Base-by-base conservation (phyloP, 2,329 filamentous ascomycete genomes). In the Samsoniella hepiali region DNA sequence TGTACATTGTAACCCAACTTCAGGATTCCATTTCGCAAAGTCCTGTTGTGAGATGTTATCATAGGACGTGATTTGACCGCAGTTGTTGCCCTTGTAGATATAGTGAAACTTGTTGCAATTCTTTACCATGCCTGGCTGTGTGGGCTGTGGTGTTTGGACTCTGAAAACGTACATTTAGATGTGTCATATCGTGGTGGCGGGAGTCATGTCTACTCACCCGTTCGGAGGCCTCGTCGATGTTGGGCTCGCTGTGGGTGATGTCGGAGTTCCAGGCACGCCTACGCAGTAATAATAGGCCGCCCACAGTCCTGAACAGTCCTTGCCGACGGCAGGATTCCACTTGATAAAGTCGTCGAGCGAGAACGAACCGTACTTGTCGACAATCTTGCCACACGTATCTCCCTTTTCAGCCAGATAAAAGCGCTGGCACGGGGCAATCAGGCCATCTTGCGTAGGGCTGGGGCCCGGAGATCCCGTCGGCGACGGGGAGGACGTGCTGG, bases 261-360 rank as follows among this genome's bases (percentile, higher is more conserved):
- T 42, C 3, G 40, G 40, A 42, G 40, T 42, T 1, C 40, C 40
- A 42, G 40, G 40, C 3, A 42, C 40, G 5, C 45, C 44, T 31
- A 60, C 58, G 47, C 58, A 60, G 58, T 51, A 50, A 34, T 60
- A 60, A 32, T 51, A 47, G 13, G 34, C 34, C 3, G 34, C 45
- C 31, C 17, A n/a, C 3, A 60, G 31, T 10, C 38, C 38, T 5
- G 45, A 3, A 45, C 58, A 60, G 31, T 50, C 32, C 3, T 34
- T 34, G 32, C 32, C 32, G 5, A 34, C 32, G 32, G 32, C 32
- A 5, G 32, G 32, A 34, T 60, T 60, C 58, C 58, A 60, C 32
- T 40, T 53, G 17, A 27, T 29, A n/a, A 60, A 60, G 32, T 60
- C 45, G 45, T 4, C 22, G 11, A 38, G 22, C 6, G 45, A 51